Conservation (phyloP, 1,139 yeast species). For the Arxiozyma slooffiae region DNA sequence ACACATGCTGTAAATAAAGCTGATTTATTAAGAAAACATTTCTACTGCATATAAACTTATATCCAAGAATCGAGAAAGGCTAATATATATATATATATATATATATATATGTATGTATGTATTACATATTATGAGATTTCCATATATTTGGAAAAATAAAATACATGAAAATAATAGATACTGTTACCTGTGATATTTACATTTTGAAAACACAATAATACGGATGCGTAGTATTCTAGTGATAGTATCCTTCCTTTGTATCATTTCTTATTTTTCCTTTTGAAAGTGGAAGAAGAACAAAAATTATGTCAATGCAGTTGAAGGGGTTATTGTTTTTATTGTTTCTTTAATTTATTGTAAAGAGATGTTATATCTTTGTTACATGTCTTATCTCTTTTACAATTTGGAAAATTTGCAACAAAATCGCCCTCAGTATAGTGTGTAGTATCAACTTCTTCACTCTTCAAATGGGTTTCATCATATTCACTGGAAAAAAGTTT, state of each 20-base stretch:
- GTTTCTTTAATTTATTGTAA: slow-evolving; percentile 8
- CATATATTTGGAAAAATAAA: not conserved
- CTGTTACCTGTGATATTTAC: not conserved
- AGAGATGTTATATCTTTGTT: slow-evolving; percentile 37
- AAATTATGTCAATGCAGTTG: not conserved
- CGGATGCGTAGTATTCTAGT: too few relatives aligned
- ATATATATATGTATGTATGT: not conserved
- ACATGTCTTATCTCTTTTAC: slow-evolving; percentile 42
- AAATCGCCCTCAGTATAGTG: slow-evolving; percentile 55
- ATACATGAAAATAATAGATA: not conserved
- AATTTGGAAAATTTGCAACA: slow-evolving; percentile 50
- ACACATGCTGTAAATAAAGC: slow-evolving; percentile 94
- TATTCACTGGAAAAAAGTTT: slow-evolving; percentile 44
- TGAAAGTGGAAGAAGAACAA: not conserved
- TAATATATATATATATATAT: not conserved
- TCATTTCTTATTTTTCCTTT: not conserved
- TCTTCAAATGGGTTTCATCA: slow-evolving; percentile 16
- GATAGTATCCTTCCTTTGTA: too few relatives aligned
- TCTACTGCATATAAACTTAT: slow-evolving; percentile 70
- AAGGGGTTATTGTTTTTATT: not conserved
- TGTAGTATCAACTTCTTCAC: slow-evolving; percentile 31
- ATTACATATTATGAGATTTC: not conserved
- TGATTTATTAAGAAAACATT: slow-evolving; percentile 71
- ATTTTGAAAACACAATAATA: too few relatives aligned
- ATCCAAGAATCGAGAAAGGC: slow-evolving; percentile 18